Evolutionary conservation across 1,139 yeast species (phyloP), one percentile per base, ranked within the genome.

Genomic region (Geotrichum citri-aurantii): DNA sequence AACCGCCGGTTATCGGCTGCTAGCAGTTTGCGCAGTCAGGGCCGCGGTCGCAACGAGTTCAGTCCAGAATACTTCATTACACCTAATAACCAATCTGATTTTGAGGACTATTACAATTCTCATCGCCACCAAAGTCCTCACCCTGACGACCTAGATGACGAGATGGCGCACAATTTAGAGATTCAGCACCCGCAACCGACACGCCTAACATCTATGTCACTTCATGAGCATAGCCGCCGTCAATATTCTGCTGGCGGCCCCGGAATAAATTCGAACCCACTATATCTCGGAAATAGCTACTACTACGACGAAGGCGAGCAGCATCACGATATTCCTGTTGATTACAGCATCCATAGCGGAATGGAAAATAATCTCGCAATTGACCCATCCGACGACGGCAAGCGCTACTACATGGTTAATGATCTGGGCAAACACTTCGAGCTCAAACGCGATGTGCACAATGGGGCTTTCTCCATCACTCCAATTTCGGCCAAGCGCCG

Each of bases 321-420:
- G 27, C 56, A 49, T 31, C 52, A 48, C 19, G 52, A 54, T 6
- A 54, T 54, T n/a, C 52, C 56, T 26, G 29, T 54, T 26, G 48
- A 48, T 2, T 37, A 37, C 17, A 37, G 42, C 42, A n/a, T 37
- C 5, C 42, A 37, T 6, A 37, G 42, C 19, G 42, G 17, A 1
- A n/a, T 37, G 14, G 42, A 37, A 14, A n/a, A 42, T 24, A 52
- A 48, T 3, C 27, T 40, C 10, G 23, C 11, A 2, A 14, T 24
- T 11, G 23, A 49, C 23, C 10, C 29, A 2, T 10, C 42, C 21
- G 2, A 23, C n/a, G 27, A 29, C 26, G 42, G 19, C 29, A 54
- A 48, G 21, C 40, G 27, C 29, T 48, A 54, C 29, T 21, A 48
- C 44, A 37, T 48, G 52, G 56, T 40, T 4, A 49, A 48, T 3